Conservation (phyloP, 495 filamentous ascomycete genomes). For the Penicillium canariense region DNA sequence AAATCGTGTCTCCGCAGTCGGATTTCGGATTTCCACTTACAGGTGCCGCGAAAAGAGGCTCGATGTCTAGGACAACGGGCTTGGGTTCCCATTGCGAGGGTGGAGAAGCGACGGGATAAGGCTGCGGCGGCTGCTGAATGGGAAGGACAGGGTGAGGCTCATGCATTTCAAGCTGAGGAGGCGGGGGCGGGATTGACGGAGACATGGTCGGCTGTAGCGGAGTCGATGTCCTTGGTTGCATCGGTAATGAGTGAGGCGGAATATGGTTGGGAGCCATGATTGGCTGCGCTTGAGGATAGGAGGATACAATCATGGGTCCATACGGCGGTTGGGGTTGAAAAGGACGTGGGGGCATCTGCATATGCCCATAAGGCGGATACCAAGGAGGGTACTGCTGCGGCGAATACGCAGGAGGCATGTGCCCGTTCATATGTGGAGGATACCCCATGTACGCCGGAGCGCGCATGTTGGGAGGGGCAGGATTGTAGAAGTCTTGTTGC, state of each 20-base stretch:
- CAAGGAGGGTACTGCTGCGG: constrained; percentile 45
- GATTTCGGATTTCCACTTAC: constrained; percentile 45
- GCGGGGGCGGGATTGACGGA: constrained; percentile 30
- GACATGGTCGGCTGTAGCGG: constrained; percentile 45
- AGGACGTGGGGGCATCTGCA: constrained; percentile 42
- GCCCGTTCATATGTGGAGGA: constrained; percentile 46
- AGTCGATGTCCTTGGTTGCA: constrained; percentile 43
- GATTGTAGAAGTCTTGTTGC: constrained; percentile 50
- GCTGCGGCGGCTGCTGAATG: constrained; percentile 24
- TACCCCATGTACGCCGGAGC: constrained; percentile 47
- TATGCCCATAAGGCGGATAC: constrained; percentile 49
- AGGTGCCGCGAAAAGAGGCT: constrained; percentile 58
- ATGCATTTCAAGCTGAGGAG: constrained; percentile 32
- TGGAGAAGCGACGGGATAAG: constrained; percentile 33
- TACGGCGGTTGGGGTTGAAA: constrained; percentile 43
- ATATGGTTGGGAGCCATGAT: constrained; percentile 41
- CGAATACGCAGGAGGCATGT: constrained; percentile 41
- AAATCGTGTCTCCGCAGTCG: not conserved
- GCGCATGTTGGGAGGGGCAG: constrained; percentile 46
- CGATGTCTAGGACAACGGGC: constrained; percentile 14
- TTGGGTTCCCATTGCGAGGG: constrained; percentile 32
- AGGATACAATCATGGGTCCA: constrained; percentile 49
- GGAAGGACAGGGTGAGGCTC: constrained; percentile 31
- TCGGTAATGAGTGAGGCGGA: constrained; percentile 33
- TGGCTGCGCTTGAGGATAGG: constrained; percentile 47